A percentile compares a stretch with the other conserved stretches of the same genome.
phyloP scores from a whole-genome alignment of 1,284 basidiomycete species.

The Leccinum cinnamomeum region DNA sequence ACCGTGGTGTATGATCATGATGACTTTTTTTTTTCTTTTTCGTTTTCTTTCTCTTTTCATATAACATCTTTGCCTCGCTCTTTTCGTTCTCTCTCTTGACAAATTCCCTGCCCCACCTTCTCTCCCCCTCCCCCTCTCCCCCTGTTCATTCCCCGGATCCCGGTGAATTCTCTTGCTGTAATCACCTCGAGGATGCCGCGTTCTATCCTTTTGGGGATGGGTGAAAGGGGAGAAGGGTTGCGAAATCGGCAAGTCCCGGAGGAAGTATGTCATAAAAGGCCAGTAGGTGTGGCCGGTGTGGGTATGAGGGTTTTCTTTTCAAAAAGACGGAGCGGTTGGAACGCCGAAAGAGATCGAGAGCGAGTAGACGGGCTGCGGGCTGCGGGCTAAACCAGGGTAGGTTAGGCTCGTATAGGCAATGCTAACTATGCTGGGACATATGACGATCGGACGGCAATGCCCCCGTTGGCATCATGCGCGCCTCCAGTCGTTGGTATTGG shows the following conservation, averaged over 20 bases:
- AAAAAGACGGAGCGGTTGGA: background rate
- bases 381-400: background rate
- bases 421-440: background rate
- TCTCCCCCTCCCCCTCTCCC: background rate
- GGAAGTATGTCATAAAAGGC: background rate
- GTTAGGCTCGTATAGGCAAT: background rate
- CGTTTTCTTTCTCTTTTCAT: conserved; percentile 9
- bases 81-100: conserved; percentile 9
- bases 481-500: background rate
- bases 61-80: background rate
- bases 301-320: conserved; percentile 15
- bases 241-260: conserved; percentile 1
- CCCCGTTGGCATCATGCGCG: background rate
- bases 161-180: conserved; percentile 22
- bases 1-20: background rate
- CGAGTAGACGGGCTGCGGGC: background rate
- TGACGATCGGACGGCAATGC: background rate
- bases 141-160: conserved; percentile 5
- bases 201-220: conserved; percentile 11
- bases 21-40: background rate
- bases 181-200: conserved; percentile 34
- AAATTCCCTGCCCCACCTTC: conserved; percentile 2
- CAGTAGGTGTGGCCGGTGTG: conserved; percentile 9
- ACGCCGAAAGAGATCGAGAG: background rate
- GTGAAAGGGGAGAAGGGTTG: background rate